Evolutionary conservation across 164 flowering plant species (phyloP).

Genomic region (Aristolochia californica): DNA sequence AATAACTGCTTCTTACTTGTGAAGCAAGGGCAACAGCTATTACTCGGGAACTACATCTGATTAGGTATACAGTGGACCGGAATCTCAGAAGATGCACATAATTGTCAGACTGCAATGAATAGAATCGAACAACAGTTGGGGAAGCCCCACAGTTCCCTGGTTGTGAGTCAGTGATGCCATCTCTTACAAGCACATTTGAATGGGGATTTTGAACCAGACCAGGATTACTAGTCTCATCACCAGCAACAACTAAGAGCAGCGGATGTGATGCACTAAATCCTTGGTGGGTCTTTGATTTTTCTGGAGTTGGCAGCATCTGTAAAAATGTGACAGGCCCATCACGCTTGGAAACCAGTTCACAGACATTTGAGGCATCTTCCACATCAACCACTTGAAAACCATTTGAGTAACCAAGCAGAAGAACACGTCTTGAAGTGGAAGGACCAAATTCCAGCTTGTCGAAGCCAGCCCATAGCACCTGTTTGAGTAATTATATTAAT

Average conservation of each 20-base stretch:
- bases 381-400: slow-evolving; percentile 84
- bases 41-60: slow-evolving; percentile 79
- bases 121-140: slow-evolving; percentile 81
- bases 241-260: slow-evolving; percentile 70
- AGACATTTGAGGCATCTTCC: slow-evolving; percentile 68
- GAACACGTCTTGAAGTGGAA: slow-evolving; percentile 35
- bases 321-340: slow-evolving; percentile 85
- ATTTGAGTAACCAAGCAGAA: slow-evolving; percentile 62
- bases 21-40: slow-evolving; percentile 84
- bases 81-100: slow-evolving; percentile 84
- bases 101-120: slow-evolving; percentile 67
- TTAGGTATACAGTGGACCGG: slow-evolving; percentile 75
- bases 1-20: slow-evolving; percentile 47
- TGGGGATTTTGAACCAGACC: slow-evolving; percentile 26
- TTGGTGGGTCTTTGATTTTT: slow-evolving; percentile 27
- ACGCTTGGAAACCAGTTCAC: slow-evolving; percentile 76
- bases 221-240: slow-evolving; percentile 45
- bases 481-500: slow-evolving; percentile 10
- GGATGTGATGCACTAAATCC: slow-evolving; percentile 50
- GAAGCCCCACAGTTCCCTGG: slow-evolving; percentile 30
- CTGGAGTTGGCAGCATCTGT: slow-evolving; percentile 68
- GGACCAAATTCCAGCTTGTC: slow-evolving; percentile 52
- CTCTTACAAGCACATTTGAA: slow-evolving; percentile 37
- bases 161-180: slow-evolving; percentile 38
- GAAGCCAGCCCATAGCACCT: slow-evolving; percentile 90